A percentile compares a stretch with the other conserved stretches of the same genome.
Evolutionary conservation across 331 rosid species (phyloP).

Genomic region (Quercus phellos): DNA sequence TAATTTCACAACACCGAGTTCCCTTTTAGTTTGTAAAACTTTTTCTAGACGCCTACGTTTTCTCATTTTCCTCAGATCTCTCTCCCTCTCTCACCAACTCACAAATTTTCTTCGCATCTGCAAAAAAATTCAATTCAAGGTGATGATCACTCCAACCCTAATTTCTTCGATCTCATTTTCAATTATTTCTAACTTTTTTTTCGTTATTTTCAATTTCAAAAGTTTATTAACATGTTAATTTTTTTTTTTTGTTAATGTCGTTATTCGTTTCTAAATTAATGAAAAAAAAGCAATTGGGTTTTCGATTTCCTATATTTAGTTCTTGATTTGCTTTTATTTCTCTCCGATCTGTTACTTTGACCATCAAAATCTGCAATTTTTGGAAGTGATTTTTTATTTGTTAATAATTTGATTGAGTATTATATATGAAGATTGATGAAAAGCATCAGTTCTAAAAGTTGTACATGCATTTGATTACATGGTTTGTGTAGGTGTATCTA

Average conservation of each 20-base stretch:
- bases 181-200: background rate
- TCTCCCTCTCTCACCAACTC: background rate
- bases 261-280: background rate
- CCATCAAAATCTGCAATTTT: background rate
- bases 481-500: background rate
- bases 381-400: background rate
- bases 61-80: background rate
- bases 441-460: background rate
- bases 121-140: slow-evolving; percentile 7
- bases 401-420: background rate
- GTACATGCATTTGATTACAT: background rate
- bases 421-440: background rate
- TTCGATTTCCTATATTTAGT: background rate
- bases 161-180: background rate
- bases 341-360: slow-evolving; percentile 10
- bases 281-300: background rate
- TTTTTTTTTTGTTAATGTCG: too few relatives aligned
- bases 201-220: background rate
- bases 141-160: background rate
- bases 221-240: background rate
- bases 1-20: background rate
- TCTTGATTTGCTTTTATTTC: background rate
- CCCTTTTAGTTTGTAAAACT: too few relatives aligned
- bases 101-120: background rate
- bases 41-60: slow-evolving; percentile 10